Conservation (phyloP, 1,284 basidiomycete species). For the Cutaneotrichosporon daszewskae region DNA sequence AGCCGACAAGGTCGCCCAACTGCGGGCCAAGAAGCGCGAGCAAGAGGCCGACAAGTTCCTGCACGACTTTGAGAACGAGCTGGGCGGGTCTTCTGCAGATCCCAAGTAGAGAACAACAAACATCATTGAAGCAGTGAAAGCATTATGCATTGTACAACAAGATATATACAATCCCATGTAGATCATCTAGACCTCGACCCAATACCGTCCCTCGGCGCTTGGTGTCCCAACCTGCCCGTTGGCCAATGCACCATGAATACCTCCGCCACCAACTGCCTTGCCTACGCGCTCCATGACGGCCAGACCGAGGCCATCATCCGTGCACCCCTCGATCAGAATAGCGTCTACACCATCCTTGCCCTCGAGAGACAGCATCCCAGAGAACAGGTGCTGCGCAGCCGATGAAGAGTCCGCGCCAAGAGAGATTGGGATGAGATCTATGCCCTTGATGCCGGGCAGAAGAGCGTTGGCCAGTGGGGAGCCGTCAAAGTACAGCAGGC, state of each 20-base stretch:
- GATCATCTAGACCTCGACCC: constrained; percentile 20
- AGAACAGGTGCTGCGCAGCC: constrained; percentile 78
- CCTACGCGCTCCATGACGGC: constrained; percentile 97
- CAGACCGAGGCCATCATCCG: constrained; percentile 75
- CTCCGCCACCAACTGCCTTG: constrained; percentile 72
- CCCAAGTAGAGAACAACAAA: neutral
- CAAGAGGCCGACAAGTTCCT: constrained; percentile 36
- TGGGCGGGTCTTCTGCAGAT: constrained; percentile 3
- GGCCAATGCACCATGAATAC: constrained; percentile 23
- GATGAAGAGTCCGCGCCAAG: constrained; percentile 67
- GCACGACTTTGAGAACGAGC: constrained; percentile 28
- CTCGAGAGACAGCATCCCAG: constrained; percentile 79
- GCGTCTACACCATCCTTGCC: constrained; percentile 57
- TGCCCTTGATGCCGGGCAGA: neutral
- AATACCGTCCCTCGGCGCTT: constrained; percentile 12
- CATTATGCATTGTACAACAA: neutral
- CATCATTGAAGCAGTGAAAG: neutral
- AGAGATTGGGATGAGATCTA: constrained; percentile 37
- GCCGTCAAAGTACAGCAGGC: constrained; percentile 63
- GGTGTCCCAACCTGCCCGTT: constrained; percentile 19
- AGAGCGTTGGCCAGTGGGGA: constrained; percentile 46
- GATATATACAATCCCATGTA: too few relatives aligned
- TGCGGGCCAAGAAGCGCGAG: constrained; percentile 22
- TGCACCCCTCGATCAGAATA: constrained; percentile 82
- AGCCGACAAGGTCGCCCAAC: constrained; percentile 26